These are phyloP conservation scores for Ganoderma leucocontextum DNA, from an alignment of 1,284 basidiomycete genomes.

Conservation along the genomic window DNA sequence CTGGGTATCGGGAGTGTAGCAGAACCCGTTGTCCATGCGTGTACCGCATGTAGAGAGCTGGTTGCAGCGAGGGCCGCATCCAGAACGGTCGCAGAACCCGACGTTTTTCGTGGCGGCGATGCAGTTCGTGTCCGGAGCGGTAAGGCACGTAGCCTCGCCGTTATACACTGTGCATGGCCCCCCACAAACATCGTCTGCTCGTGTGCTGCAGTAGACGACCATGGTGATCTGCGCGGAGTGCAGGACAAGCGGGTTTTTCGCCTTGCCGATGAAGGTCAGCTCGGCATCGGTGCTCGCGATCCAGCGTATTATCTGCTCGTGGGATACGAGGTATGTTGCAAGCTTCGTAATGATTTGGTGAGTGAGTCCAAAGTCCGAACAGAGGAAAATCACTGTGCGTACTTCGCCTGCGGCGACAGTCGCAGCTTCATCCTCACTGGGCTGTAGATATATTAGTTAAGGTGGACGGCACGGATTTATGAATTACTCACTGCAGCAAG, in stretches of 20 bases:
- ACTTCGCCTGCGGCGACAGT: background rate
- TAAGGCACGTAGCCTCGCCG: conserved; percentile 11
- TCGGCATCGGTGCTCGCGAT: conserved; percentile 19
- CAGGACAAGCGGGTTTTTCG: conserved; percentile 7
- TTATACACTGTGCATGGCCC: conserved; percentile 12
- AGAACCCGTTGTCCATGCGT: conserved; percentile 16
- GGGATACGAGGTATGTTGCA: background rate
- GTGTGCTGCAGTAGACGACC: conserved; percentile 9
- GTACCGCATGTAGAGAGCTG: conserved; percentile 12
- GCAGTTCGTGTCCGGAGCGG: conserved; percentile 3
- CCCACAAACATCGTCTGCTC: background rate
- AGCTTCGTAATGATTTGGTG: background rate
- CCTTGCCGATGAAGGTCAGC: conserved; percentile 14
- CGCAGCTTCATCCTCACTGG: background rate
- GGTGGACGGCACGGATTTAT: background rate
- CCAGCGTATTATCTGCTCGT: conserved; percentile 12
- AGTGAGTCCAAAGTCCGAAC: background rate
- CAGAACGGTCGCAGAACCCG: conserved; percentile 11
- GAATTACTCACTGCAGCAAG: background rate
- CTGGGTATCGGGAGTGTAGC: conserved; percentile 14
- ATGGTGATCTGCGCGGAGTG: conserved; percentile 2
- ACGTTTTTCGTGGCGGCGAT: conserved; percentile 10
- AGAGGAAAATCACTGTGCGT: background rate
- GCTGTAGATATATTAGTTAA: background rate
- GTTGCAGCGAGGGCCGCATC: conserved; percentile 13